Base-by-base conservation (phyloP, 257 asterid genomes). In the Knoxia roxburghii region DNA sequence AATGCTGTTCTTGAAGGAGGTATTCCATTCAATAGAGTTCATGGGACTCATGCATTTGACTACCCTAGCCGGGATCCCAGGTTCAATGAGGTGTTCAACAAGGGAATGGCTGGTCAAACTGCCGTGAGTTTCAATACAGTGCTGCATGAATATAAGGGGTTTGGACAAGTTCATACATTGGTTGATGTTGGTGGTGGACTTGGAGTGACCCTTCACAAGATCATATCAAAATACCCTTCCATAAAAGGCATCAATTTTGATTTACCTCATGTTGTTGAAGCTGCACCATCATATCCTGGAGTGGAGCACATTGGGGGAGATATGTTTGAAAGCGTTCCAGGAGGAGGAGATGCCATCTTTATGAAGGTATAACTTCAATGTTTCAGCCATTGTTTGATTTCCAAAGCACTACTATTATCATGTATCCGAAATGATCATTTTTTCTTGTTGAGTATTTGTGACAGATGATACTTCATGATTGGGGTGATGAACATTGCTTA, bases 31-130 rank as follows among this genome's bases (percentile, higher is more conserved):
- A 57, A 69, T 45, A 59, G 73, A 57, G 73, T 49, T 14, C 65
- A 69, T 60, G 73, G 73, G 30, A 59, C 57, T 20, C 73, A 69
- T 59, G 68, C 73, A 69, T 69, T 69, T 69, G 73, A 69, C 4
- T 69, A 69, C 49, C 73, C 73, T 5, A 45, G 61, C 15, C 64
- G 26, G 68, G 67, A 69, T 20, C 56, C 52, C 35, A 48, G 61
- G 57, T 69, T 58, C 48, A 69, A 69, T 59, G 73, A 69, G 49
- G 52, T 69, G 39, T 69, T 69, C 73, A 69, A 69, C 33, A 59
- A 69, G 57, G 73, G 50, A 48, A 46, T 69, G 67, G 50, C 32
- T 29, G 65, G 65, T 39, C 39, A 33, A 46, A 69, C 73, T 12
- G 65, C 50, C 46, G 1, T 59, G 21, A 69, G 51, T 1, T 46